phyloP scores from a whole-genome alignment of 2,329 filamentous ascomycete species.

The Claviceps sp. region DNA sequence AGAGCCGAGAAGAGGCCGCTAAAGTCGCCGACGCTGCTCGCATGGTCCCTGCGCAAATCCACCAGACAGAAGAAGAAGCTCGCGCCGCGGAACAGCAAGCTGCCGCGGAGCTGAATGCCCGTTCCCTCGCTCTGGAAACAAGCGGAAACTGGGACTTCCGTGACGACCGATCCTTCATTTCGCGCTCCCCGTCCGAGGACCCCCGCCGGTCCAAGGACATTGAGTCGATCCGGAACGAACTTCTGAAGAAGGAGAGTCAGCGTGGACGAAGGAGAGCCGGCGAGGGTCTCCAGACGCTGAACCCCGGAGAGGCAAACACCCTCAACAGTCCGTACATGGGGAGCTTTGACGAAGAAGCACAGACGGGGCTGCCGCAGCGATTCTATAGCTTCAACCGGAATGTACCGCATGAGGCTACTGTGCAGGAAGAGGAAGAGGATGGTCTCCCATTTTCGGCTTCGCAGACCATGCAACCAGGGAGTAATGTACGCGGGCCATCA shows the following conservation, averaged over 20 bases:
- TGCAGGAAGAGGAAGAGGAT: constrained; percentile 8
- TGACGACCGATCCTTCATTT: constrained; percentile 6
- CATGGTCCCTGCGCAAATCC: constrained; percentile 39
- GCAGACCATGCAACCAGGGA: constrained; percentile 1
- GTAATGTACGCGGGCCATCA: neutral
- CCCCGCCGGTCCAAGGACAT: constrained; percentile 24
- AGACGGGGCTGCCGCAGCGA: constrained; percentile 20
- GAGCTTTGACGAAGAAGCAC: constrained; percentile 31
- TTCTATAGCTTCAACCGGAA: constrained; percentile 18
- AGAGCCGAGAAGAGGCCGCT: constrained; percentile 46
- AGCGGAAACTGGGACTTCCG: constrained; percentile 12
- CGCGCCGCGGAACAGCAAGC: constrained; percentile 29
- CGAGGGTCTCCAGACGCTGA: constrained; percentile 26
- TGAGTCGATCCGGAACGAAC: constrained; percentile 23
- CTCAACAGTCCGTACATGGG: constrained; percentile 19
- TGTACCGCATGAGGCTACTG: neutral
- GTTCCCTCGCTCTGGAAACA: constrained; percentile 16
- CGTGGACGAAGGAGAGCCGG: constrained; percentile 36
- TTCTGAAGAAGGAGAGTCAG: constrained; percentile 30
- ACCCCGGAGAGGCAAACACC: constrained; percentile 12
- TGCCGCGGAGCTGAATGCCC: constrained; percentile 29
- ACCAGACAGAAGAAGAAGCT: constrained; percentile 14
- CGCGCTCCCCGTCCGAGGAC: constrained; percentile 19
- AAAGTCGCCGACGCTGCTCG: constrained; percentile 51
- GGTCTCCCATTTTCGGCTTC: constrained; percentile 7